Conservation (phyloP, 2,329 filamentous ascomycete genomes). For the Alternaria solani region DNA sequence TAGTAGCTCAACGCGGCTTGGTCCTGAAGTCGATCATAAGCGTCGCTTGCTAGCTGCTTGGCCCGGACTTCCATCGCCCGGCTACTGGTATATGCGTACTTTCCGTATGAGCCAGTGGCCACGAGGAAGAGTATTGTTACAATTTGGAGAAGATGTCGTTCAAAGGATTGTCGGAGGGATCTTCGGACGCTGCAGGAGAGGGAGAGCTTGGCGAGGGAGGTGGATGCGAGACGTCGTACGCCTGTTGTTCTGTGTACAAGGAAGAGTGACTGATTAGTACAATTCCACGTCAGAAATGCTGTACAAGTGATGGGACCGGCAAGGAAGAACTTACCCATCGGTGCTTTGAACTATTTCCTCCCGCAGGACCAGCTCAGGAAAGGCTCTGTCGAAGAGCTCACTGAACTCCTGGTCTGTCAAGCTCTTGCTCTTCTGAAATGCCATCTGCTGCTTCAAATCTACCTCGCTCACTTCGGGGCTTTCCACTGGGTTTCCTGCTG, state of each 20-base stretch:
- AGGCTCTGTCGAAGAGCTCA: slow-evolving; percentile 79
- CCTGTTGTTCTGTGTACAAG: slow-evolving; percentile 75
- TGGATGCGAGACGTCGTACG: slow-evolving; percentile 75
- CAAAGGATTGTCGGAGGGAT: slow-evolving; percentile 80
- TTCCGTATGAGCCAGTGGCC: slow-evolving; percentile 64
- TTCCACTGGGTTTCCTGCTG: slow-evolving; percentile 66
- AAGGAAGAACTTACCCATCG: slow-evolving; percentile 63
- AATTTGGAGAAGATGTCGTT: slow-evolving; percentile 88
- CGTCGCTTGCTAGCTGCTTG: slow-evolving; percentile 84
- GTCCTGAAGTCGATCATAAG: slow-evolving; percentile 80
- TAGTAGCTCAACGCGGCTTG: slow-evolving; percentile 82
- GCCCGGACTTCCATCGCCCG: slow-evolving; percentile 74
- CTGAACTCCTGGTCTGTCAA: slow-evolving; percentile 92
- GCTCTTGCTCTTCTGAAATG: slow-evolving; percentile 78
- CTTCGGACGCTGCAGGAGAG: slow-evolving; percentile 81
- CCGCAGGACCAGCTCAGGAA: slow-evolving; percentile 72
- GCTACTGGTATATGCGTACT: slow-evolving; percentile 68
- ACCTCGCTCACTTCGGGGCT: slow-evolving; percentile 72
- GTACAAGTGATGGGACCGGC: slow-evolving; percentile 30
- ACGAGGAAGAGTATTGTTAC: slow-evolving; percentile 64
- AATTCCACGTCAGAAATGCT: slow-evolving; percentile 39
- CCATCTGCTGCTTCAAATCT: slow-evolving; percentile 79
- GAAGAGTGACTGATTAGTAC: slow-evolving; percentile 87
- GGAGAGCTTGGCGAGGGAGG: slow-evolving; percentile 90
- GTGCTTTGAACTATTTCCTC: slow-evolving; percentile 67